Conservation (phyloP, 1,284 basidiomycete species). For the Puccinia coronata region DNA sequence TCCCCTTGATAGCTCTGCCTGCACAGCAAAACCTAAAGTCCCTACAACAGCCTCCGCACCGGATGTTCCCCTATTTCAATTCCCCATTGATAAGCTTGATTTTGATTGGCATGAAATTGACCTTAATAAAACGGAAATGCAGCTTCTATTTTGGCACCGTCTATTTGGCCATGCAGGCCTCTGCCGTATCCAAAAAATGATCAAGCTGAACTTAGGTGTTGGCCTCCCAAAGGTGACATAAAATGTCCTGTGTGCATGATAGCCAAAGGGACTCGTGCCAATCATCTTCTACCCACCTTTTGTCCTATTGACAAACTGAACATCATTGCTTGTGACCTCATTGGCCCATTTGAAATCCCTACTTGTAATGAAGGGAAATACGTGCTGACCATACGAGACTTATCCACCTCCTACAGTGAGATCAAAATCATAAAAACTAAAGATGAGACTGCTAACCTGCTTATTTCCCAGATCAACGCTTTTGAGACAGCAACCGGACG, state of each 20-base stretch:
- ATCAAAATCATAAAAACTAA: neutral
- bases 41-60: too few species aligned
- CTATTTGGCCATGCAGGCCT: neutral
- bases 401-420: neutral
- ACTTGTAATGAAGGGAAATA: neutral
- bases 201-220: neutral
- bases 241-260: slow-evolving; percentile 2
- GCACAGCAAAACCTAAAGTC: too few species aligned
- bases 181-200: neutral
- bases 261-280: neutral
- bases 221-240: neutral
- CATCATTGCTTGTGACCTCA: slow-evolving; percentile 22
- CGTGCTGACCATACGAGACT: neutral
- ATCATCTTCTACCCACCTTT: neutral
- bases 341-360: neutral
- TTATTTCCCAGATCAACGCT: too few species aligned
- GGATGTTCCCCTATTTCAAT: neutral
- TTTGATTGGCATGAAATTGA: neutral
- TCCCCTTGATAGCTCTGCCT: neutral
- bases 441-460: neutral
- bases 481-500: too few species aligned
- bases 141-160: neutral
- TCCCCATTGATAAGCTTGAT: neutral
- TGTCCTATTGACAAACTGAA: neutral
- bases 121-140: neutral